Base-by-base conservation (phyloP, 257 asterid species). In the Anisodus tanguticus region DNA sequence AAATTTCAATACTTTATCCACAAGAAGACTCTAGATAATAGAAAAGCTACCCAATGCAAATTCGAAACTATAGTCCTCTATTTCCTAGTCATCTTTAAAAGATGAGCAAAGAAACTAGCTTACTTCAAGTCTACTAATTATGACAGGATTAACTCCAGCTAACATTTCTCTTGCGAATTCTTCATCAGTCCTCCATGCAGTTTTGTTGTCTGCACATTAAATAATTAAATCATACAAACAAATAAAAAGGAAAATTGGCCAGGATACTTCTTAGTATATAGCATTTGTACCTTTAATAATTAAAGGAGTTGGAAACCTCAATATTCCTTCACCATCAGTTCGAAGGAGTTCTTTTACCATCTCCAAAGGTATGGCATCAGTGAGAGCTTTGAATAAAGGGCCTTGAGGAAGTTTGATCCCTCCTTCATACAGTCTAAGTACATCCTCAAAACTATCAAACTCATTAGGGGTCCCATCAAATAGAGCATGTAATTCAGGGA, bases 111-210 rank as follows among this genome's bases (percentile, higher is more conserved):
- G 60, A 58, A 57, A 55, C 31, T 1, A 81, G 4, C 62, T 72
- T 82, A 85, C 88, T 74, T 82, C 64, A 37, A 85, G 88, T 51
- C 62, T 82, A 19, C 77, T 43, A 47, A 85, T 85, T 47, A 39
- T 43, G 49, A 85, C 77, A 57, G 84, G 87, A 80, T 85, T 80
- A 13, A 85, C 67, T 80, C 87, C 87, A 8, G 87, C 87, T 11
- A 85, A 67, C 78, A 85, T 85, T 70, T 85, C 87, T 85, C 87
- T 58, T 43, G 66, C 85, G n/a, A 85, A 85, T 85, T 85, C 87
- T 37, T 85, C 87, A 81, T 85, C 87, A 12, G 82, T 81, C 72
- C 82, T 85, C 87, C 87, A 85, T 31, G 85, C 87, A 39, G 53
- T 47, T 64, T 79, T 85, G 39, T 53, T 80, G 43, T 84, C 86